Evolutionary conservation across 1,139 yeast species (phyloP).

Genomic region (Kodamaea anthophila): DNA sequence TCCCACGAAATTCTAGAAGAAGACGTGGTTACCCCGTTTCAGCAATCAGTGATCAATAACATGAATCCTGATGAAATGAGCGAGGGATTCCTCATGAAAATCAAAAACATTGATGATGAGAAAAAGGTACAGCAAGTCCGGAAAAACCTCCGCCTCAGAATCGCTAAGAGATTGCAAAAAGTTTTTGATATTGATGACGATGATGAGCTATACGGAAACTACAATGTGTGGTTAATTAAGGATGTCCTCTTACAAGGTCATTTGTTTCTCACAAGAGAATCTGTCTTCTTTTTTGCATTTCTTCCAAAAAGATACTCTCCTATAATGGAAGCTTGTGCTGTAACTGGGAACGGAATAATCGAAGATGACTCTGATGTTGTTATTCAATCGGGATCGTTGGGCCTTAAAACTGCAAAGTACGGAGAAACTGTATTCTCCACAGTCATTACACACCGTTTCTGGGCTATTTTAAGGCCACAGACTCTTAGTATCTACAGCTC

Average conservation of each 20-base stretch:
- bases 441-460: constrained; percentile 40
- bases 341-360: constrained; percentile 4
- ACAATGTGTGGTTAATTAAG: constrained; percentile 71
- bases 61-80: constrained; percentile 21
- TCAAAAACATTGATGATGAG: constrained; percentile 7
- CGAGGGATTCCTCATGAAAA: constrained; percentile 17
- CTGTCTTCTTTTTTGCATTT: constrained; percentile 72
- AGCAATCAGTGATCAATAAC: constrained; percentile 31
- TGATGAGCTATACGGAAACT: constrained; percentile 52
- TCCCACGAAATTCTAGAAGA: constrained; percentile 2
- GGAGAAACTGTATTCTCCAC: constrained; percentile 35
- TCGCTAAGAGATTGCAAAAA: constrained; percentile 33
- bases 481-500: constrained; percentile 64
- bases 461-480: constrained; percentile 74
- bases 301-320: constrained; percentile 55
- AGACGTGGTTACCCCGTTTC: constrained; percentile 23
- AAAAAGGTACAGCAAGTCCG: constrained; percentile 6
- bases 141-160: constrained; percentile 18
- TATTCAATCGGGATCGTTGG: constrained; percentile 42
- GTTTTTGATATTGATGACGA: constrained; percentile 39
- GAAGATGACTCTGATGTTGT: constrained; percentile 27
- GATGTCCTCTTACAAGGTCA: constrained; percentile 87
- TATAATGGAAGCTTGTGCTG: too few species aligned
- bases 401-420: constrained; percentile 43
- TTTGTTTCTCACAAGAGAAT: constrained; percentile 59